These are phyloP conservation scores for Phoma sp. DNA, from an alignment of 2,329 filamentous ascomycete genomes.

Conservation along the genomic window DNA sequence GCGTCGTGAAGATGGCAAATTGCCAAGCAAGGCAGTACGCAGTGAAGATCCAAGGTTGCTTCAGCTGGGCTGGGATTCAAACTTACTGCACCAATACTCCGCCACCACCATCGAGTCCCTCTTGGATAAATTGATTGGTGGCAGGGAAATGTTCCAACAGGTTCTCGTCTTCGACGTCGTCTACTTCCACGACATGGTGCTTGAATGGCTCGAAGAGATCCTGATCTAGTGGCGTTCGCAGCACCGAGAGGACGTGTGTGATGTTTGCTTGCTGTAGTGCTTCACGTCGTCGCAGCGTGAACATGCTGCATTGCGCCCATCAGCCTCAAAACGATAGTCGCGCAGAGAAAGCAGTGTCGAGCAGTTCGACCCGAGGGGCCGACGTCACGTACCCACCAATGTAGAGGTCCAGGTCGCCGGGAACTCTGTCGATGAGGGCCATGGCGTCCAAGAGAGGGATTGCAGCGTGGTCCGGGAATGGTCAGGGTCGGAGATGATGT, in stretches of 20 bases:
- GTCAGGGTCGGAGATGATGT: constrained; percentile 31
- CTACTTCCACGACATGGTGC: constrained; percentile 81
- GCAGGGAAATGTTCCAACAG: constrained; percentile 79
- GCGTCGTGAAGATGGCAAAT: constrained; percentile 40
- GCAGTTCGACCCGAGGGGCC: constrained; percentile 24
- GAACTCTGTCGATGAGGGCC: constrained; percentile 69
- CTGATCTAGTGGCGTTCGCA: constrained; percentile 66
- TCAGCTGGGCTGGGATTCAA: constrained; percentile 53
- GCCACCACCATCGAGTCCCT: constrained; percentile 68
- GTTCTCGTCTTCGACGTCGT: constrained; percentile 91
- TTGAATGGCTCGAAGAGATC: constrained; percentile 67
- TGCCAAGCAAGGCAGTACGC: constrained; percentile 39
- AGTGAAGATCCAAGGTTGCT: constrained; percentile 39
- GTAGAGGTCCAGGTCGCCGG: constrained; percentile 73
- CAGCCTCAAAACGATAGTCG: constrained; percentile 27
- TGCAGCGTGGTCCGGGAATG: constrained; percentile 19
- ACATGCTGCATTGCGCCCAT: constrained; percentile 65
- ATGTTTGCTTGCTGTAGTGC: constrained; percentile 75
- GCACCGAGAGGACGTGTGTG: constrained; percentile 87
- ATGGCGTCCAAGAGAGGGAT: constrained; percentile 48
- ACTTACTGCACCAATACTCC: constrained; percentile 75
- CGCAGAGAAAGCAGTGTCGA: constrained; percentile 18
- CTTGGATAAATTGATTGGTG: constrained; percentile 82
- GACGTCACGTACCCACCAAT: constrained; percentile 73
- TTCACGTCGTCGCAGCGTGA: constrained; percentile 75